A percentile compares a stretch with the other conserved stretches of the same genome.
phyloP scores from a whole-genome alignment of 2,329 filamentous ascomycete genomes.

The Intubia oerlemansii region DNA sequence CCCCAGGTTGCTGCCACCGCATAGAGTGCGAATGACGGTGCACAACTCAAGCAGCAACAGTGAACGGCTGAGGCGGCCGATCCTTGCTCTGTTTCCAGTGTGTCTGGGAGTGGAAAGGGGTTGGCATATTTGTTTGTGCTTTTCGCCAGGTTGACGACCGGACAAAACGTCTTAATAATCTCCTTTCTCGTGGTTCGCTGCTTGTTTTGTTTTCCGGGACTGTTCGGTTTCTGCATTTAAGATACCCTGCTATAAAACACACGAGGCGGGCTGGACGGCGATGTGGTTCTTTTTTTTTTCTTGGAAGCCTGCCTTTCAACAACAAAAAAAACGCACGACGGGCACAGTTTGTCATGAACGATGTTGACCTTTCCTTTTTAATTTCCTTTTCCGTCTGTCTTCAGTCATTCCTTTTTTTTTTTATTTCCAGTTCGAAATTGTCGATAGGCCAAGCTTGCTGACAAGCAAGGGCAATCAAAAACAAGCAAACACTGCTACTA shows the following conservation, averaged over 20 bases:
- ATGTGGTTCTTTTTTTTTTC: background rate
- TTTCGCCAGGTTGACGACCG: no score
- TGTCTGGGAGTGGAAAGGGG: no score
- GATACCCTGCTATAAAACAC: conserved; percentile 8
- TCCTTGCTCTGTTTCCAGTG: no score
- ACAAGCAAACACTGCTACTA: background rate
- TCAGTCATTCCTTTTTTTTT: conserved; percentile 1
- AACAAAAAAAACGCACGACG: no score
- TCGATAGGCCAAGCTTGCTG: no score
- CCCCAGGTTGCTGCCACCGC: conserved; percentile 29
- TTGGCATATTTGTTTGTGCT: no score
- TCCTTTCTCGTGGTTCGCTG: conserved; percentile 6
- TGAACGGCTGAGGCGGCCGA: no score
- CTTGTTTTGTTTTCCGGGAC: conserved; percentile 17
- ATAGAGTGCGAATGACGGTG: conserved; percentile 15
- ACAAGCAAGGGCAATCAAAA: background rate
- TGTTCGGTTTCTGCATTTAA: conserved; percentile 30
- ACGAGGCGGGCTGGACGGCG: background rate
- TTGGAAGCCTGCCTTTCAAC: background rate
- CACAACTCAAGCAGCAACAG: conserved; percentile 5
- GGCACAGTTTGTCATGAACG: background rate
- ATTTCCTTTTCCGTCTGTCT: no score
- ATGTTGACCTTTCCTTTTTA: conserved; percentile 1
- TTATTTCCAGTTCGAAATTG: no score
- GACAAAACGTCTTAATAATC: conserved; percentile 4